Evolutionary conservation across 2,329 filamentous ascomycete species (phyloP).

Genomic region (Thielaviopsis ethacetica): DNA sequence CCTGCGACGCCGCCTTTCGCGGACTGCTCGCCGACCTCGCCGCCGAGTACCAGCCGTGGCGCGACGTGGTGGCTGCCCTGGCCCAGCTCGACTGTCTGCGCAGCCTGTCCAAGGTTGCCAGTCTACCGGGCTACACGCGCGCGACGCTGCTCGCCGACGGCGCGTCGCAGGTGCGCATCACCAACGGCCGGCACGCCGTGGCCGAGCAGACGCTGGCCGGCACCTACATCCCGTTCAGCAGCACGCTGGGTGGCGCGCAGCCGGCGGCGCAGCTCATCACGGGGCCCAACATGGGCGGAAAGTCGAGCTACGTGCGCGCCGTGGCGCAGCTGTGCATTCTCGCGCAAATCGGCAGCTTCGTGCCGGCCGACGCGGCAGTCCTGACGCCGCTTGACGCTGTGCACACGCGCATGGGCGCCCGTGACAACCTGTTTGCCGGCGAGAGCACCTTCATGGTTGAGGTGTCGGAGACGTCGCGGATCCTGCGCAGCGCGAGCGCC

Average conservation of each 20-base stretch:
- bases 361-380: slow-evolving; percentile 58
- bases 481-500: slow-evolving; percentile 75
- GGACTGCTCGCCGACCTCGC: slow-evolving; percentile 58
- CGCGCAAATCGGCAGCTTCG: slow-evolving; percentile 86
- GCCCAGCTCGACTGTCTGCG: slow-evolving; percentile 80
- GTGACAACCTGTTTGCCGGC: slow-evolving; percentile 87
- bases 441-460: slow-evolving; percentile 98
- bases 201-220: slow-evolving; percentile 72
- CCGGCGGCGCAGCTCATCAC: slow-evolving; percentile 73
- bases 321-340: slow-evolving; percentile 85
- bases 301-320: slow-evolving; percentile 91
- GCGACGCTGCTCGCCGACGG: slow-evolving; percentile 50
- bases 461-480: slow-evolving; percentile 78
- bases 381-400: slow-evolving; percentile 82
- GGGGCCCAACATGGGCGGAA: slow-evolving; percentile 97
- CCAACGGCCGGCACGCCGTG: slow-evolving; percentile 77
- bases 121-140: slow-evolving; percentile 73
- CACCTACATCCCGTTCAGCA: slow-evolving; percentile 82
- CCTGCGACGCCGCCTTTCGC: slow-evolving; percentile 71
- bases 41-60: slow-evolving; percentile 72
- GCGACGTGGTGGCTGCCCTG: slow-evolving; percentile 74
- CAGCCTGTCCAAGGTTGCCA: slow-evolving; percentile 69
- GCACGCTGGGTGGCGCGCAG: slow-evolving; percentile 32
- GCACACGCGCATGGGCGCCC: slow-evolving; percentile 88
- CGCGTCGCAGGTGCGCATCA: slow-evolving; percentile 51